Evolutionary conservation across 2,329 filamentous ascomycete genomes (phyloP).

Genomic region (Pyrenophora seminiperda): DNA sequence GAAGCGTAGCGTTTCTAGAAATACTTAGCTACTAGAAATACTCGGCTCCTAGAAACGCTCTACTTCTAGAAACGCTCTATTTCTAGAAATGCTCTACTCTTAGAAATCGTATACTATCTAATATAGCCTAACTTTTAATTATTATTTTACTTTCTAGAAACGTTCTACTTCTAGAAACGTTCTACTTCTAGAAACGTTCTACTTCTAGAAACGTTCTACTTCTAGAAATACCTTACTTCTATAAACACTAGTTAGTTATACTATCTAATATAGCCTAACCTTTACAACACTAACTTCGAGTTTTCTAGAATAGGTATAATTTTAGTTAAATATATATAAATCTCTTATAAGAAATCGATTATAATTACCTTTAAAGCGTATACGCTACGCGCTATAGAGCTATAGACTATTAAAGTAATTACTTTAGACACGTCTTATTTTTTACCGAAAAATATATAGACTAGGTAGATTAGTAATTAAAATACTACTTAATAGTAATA

Average conservation of each 20-base stretch:
- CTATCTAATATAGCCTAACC: no score
- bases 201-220: slow-evolving; percentile 7
- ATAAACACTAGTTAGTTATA: no score
- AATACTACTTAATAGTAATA: neutral
- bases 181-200: neutral
- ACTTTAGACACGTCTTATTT: neutral
- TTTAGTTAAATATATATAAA: neutral
- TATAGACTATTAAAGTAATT: neutral
- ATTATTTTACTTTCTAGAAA: neutral
- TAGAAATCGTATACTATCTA: neutral
- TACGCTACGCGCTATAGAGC: neutral
- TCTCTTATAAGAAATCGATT: neutral
- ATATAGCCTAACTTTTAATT: slow-evolving; percentile 1
- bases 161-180: slow-evolving; percentile 2
- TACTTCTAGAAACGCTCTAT: slow-evolving; percentile 1
- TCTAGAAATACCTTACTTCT: neutral
- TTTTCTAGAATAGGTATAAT: neutral
- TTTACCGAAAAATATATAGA: neutral
- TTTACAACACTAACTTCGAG: neutral
- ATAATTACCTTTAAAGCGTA: neutral
- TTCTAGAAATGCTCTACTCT: neutral
- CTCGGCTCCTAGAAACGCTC: neutral
- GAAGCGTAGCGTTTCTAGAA: neutral
- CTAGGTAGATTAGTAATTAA: neutral
- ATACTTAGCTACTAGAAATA: neutral